Evolutionary conservation across 768 basidiomycete genomes (phyloP).

Genomic region (Floccularia luteovirens): DNA sequence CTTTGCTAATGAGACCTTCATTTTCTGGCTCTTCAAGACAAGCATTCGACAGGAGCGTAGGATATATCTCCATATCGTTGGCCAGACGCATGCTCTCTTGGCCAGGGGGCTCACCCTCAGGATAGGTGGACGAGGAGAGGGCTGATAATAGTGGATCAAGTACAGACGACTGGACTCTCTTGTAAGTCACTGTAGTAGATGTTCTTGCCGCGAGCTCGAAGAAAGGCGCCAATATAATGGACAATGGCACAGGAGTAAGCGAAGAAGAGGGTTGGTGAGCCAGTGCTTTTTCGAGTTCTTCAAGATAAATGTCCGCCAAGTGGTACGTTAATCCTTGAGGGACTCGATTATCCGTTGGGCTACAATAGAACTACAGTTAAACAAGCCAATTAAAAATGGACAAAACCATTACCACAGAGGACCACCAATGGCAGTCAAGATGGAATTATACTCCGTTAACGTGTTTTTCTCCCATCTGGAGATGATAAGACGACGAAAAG

Average conservation of each 20-base stretch:
- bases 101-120: constrained; percentile 27
- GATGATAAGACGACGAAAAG: constrained; percentile 73
- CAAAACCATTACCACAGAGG: constrained; percentile 86
- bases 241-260: constrained; percentile 39
- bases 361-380: constrained; percentile 19
- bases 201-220: constrained; percentile 65
- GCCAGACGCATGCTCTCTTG: constrained; percentile 40
- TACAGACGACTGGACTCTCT: constrained; percentile 62
- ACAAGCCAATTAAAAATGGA: constrained; percentile 12
- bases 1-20: constrained; percentile 27
- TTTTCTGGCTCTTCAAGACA: constrained; percentile 33
- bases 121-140: constrained; percentile 27
- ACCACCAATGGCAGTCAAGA: constrained; percentile 62
- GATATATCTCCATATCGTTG: constrained; percentile 22
- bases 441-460: constrained; percentile 57
- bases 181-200: constrained; percentile 53
- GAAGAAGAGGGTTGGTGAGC: constrained; percentile 15
- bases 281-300: constrained; percentile 76
- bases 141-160: constrained; percentile 63
- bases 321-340: constrained; percentile 80
- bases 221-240: constrained; percentile 50
- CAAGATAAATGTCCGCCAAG: constrained; percentile 81
- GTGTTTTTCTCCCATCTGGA: constrained; percentile 54
- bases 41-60: constrained; percentile 44
- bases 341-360: constrained; percentile 63